Conservation (phyloP, 352 stramenopile genomes). For the Phytophthora pluvialis region DNA sequence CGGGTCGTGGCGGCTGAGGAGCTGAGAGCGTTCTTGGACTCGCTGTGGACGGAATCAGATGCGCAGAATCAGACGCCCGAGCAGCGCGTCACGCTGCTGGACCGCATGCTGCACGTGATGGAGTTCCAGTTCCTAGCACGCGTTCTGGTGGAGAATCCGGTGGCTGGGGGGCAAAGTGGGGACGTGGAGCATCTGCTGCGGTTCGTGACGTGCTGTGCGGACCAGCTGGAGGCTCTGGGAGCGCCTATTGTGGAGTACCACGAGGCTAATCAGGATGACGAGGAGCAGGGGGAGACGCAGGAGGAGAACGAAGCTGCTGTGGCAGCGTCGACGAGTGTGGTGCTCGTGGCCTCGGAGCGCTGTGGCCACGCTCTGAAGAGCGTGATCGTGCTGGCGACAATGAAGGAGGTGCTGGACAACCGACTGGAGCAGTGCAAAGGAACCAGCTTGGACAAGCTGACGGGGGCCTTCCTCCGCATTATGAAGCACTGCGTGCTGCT, state of each 20-base stretch:
- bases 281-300: conserved; percentile 1
- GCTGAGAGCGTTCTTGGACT: conserved; percentile 44
- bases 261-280: conserved; percentile 13
- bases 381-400: conserved; percentile 64
- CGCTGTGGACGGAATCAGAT: conserved; percentile 30
- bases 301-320: conserved; percentile 18
- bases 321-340: conserved; percentile 60
- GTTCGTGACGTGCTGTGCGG: conserved; percentile 60
- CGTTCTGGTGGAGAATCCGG: conserved; percentile 44
- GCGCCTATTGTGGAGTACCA: conserved; percentile 60
- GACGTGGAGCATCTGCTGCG: conserved; percentile 37
- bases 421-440: conserved; percentile 35
- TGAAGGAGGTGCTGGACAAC: conserved; percentile 62
- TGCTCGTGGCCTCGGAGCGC: conserved; percentile 77
- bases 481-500: conserved; percentile 66
- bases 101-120: conserved; percentile 64
- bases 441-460: conserved; percentile 13
- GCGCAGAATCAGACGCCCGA: conserved; percentile 7
- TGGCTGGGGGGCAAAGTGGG: conserved; percentile 23
- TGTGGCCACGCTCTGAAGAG: conserved; percentile 76
- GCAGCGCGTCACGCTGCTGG: conserved; percentile 46
- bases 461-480: conserved; percentile 47
- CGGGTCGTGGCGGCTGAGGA: conserved; percentile 42
- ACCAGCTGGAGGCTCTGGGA: conserved; percentile 60
- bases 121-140: conserved; percentile 65